Evolutionary conservation across 176 grass and related monocot species (phyloP).

Genomic region (Ananas comosus): DNA sequence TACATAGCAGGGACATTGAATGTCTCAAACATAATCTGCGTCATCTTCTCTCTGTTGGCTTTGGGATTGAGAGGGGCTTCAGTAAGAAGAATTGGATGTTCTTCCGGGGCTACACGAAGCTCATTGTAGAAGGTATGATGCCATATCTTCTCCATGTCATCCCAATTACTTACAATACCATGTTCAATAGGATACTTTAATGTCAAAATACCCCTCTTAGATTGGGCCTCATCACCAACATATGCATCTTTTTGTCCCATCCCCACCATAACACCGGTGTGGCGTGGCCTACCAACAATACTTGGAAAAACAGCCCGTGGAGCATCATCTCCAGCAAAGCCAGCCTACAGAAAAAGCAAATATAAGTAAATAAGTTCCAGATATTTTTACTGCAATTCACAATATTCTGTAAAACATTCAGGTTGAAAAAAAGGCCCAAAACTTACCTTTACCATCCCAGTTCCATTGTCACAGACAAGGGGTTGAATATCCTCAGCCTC

Average conservation of each 20-base stretch:
- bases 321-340: conserved; percentile 83
- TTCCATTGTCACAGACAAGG: conserved; percentile 92
- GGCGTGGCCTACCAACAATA: conserved; percentile 79
- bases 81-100: conserved; percentile 73
- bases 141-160: conserved; percentile 95
- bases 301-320: conserved; percentile 84
- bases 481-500: conserved; percentile 75
- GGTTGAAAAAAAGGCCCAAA: neutral
- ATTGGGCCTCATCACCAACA: conserved; percentile 80
- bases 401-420: neutral
- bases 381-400: neutral
- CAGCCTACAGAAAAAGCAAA: conserved; percentile 36
- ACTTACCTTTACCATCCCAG: conserved; percentile 85
- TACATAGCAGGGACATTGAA: conserved; percentile 86
- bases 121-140: conserved; percentile 89
- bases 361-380: neutral
- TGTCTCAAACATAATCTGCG: conserved; percentile 91
- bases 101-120: conserved; percentile 84
- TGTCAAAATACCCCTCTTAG: conserved; percentile 81
- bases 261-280: conserved; percentile 88
- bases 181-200: conserved; percentile 83
- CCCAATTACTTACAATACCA: conserved; percentile 87
- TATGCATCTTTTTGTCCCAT: conserved; percentile 94
- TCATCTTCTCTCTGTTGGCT: conserved; percentile 95
- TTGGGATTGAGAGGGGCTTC: conserved; percentile 76